Evolutionary conservation across 306 rosid species (phyloP), one percentile per base, ranked within the genome.

Genomic region (Citrullus mucosospermus): DNA sequence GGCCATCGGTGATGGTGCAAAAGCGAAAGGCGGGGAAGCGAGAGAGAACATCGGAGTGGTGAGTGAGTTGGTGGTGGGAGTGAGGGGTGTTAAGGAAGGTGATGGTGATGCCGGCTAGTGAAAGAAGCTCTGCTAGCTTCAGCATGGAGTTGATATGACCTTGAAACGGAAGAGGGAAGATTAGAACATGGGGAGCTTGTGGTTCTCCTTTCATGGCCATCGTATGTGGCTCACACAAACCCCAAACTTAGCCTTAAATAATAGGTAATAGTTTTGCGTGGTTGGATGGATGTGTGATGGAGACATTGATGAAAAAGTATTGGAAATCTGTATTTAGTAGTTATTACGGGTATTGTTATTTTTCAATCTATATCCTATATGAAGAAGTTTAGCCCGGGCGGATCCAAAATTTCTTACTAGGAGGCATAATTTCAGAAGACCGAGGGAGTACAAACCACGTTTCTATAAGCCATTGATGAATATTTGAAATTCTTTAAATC

Each of bases 71-170:
- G 63, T 2, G 7, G 32, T 85, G 83, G 71, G 16, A 30, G 67
- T 60, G 76, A 3, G 76, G 66, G 55, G 83, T 74, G 81, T 81
- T 85, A 72, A 85, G 79, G 66, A 85, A 85, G 14, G 87, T 81
- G n/a, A 85, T 50, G 39, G 70, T 41, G 66, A 85, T 17, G 62
- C 81, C 85, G 28, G 70, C 38, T n/a, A 77, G 70, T 10, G 63
- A 61, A 25, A 85, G 83, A 34, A 79, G 79, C 77, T 85, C 77
- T 8, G 81, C 87, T 2, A 85, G 77, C 11, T 46, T 68, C 46
- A 85, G 79, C 85, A 75, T 75, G 77, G 83, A 14, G 54, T 75
- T 85, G 43, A 84, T 55, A 16, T 71, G 87, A 11, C 87, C 85
- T 22, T 58, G 83, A 1, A 65, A 48, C 4, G 87, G 72, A 3